phyloP scores from a whole-genome alignment of 2,329 filamentous ascomycete species.

The Cryphonectria naterciae region DNA sequence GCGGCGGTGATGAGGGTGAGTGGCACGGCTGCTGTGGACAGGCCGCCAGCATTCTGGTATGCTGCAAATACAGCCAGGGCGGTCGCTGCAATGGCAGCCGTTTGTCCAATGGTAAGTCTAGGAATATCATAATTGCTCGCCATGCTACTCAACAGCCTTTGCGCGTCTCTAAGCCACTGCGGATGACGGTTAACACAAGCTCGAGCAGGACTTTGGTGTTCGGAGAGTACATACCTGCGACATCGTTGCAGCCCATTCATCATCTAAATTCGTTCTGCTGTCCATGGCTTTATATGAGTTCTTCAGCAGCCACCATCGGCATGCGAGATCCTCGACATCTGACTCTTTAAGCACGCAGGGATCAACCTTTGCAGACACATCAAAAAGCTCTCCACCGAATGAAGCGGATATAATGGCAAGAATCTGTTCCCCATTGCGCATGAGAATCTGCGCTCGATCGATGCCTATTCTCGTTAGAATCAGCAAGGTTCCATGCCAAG shows the following conservation, averaged over 20 bases:
- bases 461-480: slow-evolving; percentile 36
- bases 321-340: slow-evolving; percentile 64
- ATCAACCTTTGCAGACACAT: slow-evolving; percentile 33
- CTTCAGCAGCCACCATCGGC: slow-evolving; percentile 63
- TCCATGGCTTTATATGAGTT: slow-evolving; percentile 27
- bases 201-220: neutral
- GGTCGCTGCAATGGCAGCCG: slow-evolving; percentile 42
- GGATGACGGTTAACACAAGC: slow-evolving; percentile 16
- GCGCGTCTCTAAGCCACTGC: slow-evolving; percentile 71
- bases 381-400: slow-evolving; percentile 58
- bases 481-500: neutral
- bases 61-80: slow-evolving; percentile 47
- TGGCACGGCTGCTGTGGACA: slow-evolving; percentile 42
- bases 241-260: slow-evolving; percentile 49
- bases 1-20: slow-evolving; percentile 58
- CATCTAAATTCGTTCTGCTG: slow-evolving; percentile 37
- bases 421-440: slow-evolving; percentile 81
- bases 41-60: slow-evolving; percentile 30
- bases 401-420: slow-evolving; percentile 75
- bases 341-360: slow-evolving; percentile 44
- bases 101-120: slow-evolving; percentile 57
- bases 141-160: slow-evolving; percentile 81
- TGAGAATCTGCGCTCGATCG: slow-evolving; percentile 69
- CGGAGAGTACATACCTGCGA: slow-evolving; percentile 41
- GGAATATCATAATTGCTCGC: slow-evolving; percentile 88